phyloP scores from a whole-genome alignment of 2,329 filamentous ascomycete genomes.

The Pestalotiopsis sp. region DNA sequence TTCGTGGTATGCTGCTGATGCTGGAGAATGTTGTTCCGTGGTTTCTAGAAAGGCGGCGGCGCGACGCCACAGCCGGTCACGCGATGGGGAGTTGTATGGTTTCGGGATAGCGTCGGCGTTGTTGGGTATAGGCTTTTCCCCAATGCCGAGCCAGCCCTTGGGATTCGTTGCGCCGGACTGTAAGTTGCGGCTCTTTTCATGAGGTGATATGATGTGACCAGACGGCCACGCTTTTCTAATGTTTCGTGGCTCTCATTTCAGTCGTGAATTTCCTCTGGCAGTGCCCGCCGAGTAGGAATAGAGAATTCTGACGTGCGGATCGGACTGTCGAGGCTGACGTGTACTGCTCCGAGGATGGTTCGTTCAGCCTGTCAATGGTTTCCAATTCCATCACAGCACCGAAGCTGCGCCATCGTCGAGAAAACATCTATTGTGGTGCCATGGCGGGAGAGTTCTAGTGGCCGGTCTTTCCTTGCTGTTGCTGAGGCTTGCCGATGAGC shows the following conservation, averaged over 20 bases:
- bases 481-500: background rate
- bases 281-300: background rate
- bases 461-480: background rate
- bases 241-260: background rate
- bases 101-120: background rate
- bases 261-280: background rate
- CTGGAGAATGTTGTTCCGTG: background rate
- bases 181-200: background rate
- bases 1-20: background rate
- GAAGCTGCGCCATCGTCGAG: background rate
- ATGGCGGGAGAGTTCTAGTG: background rate
- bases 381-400: background rate
- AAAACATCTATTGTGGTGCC: background rate
- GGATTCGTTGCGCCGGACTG: background rate
- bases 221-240: background rate
- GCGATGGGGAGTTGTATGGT: background rate
- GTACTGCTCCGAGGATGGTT: too few relatives aligned
- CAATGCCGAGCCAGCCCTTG: background rate
- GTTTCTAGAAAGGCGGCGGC: background rate
- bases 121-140: background rate
- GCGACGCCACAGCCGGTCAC: conserved; percentile 4
- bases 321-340: background rate
- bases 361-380: background rate
- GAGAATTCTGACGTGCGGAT: background rate
- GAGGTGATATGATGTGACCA: background rate